phyloP scores from a whole-genome alignment of 331 rosid species.

The Malus hybrid region DNA sequence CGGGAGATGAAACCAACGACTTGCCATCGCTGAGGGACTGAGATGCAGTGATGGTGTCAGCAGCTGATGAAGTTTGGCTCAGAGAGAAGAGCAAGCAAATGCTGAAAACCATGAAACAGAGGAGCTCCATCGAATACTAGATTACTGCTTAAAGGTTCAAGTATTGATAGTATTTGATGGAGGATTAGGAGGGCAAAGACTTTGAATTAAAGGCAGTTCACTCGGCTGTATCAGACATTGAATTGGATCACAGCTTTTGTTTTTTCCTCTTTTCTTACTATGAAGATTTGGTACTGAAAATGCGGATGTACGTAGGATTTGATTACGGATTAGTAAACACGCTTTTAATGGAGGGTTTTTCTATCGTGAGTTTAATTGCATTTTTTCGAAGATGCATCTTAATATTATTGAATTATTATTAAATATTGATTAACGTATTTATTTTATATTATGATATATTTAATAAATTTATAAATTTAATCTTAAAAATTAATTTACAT shows the following conservation, averaged over 20 bases:
- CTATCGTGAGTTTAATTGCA: too few relatives aligned
- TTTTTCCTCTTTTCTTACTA: not conserved
- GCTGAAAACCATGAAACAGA: constrained; percentile 12
- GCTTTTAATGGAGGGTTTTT: too few relatives aligned
- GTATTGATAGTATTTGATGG: not conserved
- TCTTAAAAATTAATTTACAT: too few relatives aligned
- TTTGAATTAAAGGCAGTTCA: not conserved
- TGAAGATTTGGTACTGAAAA: too few relatives aligned
- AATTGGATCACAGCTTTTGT: too few relatives aligned
- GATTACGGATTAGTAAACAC: too few relatives aligned
- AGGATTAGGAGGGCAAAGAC: not conserved
- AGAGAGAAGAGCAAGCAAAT: not conserved
- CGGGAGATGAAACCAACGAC: constrained; percentile 34
- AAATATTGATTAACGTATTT: accelerated
- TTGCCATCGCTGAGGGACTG: constrained; percentile 30
- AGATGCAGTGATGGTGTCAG: constrained; percentile 22
- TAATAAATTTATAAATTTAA: too few relatives aligned
- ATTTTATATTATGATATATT: too few relatives aligned
- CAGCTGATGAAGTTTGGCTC: constrained; percentile 19
- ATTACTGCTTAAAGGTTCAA: not conserved
- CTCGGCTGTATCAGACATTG: not conserved
- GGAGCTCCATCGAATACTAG: not conserved
- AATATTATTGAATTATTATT: too few relatives aligned
- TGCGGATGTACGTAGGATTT: accelerated
- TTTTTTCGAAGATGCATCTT: too few relatives aligned